Evolutionary conservation across 2,329 filamentous ascomycete species (phyloP).

Genomic region (Acarospora socialis): DNA sequence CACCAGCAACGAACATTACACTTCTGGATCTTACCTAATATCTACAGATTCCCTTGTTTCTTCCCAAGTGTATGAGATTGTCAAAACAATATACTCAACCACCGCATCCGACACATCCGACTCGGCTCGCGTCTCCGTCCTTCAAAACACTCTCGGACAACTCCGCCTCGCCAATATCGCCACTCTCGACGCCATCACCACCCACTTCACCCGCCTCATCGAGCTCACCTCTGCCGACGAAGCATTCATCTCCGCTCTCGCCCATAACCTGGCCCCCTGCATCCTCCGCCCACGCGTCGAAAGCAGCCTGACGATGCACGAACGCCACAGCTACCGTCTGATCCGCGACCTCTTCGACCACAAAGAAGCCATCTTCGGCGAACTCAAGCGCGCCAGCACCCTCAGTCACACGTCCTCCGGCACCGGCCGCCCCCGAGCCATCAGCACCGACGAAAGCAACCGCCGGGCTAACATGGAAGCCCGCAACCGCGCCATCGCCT

Average conservation of each 20-base stretch:
- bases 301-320: conserved; percentile 85
- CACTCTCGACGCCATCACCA: conserved; percentile 95
- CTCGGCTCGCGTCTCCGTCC: conserved; percentile 67
- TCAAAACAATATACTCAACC: conserved; percentile 89
- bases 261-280: conserved; percentile 64
- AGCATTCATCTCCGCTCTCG: conserved; percentile 60
- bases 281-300: conserved; percentile 77
- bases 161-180: conserved; percentile 94
- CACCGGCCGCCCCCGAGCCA: conserved; percentile 58
- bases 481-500: conserved; percentile 63
- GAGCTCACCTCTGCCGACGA: conserved; percentile 95
- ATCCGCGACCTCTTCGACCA: conserved; percentile 84
- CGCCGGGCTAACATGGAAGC: conserved; percentile 90
- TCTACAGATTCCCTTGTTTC: conserved; percentile 83
- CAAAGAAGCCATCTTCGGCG: conserved; percentile 90
- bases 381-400: conserved; percentile 78
- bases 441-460: conserved; percentile 92
- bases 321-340: conserved; percentile 81
- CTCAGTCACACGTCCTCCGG: conserved; percentile 44
- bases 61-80: conserved; percentile 95
- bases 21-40: conserved; percentile 6
- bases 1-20: conserved; percentile 3
- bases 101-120: conserved; percentile 64
- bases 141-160: conserved; percentile 91
- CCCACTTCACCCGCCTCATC: conserved; percentile 92